Conservation (phyloP, 768 basidiomycete species). For the Boletus rubescentipes region DNA sequence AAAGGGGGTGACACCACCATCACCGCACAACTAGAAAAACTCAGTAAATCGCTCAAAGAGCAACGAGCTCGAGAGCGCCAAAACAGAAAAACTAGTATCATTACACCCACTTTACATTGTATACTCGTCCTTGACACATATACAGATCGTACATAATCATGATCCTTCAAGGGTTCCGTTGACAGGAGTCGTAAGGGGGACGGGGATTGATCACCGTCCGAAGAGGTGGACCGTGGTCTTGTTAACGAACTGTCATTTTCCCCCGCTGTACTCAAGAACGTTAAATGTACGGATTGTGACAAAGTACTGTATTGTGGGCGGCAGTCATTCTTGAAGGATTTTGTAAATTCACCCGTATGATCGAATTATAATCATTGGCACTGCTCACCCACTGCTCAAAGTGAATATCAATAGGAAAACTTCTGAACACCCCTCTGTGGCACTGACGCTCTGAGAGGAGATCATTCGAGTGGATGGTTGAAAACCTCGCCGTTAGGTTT, state of each 20-base stretch:
- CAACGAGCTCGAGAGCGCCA: conserved; percentile 35
- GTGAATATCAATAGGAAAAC: not conserved
- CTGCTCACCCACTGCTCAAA: not conserved
- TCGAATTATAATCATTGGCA: not conserved
- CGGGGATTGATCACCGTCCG: no score
- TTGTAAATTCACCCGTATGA: not conserved
- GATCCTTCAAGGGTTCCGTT: no score
- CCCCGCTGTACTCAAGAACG: not conserved
- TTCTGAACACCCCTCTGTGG: not conserved
- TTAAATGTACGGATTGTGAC: no score
- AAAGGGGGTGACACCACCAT: conserved; percentile 56
- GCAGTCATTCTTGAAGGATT: not conserved
- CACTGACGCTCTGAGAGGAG: not conserved
- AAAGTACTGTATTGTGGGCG: not conserved
- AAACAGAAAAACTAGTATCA: conserved; percentile 8
- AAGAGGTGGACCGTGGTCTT: not conserved
- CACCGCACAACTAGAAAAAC: conserved; percentile 59
- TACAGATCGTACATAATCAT: conserved; percentile 1
- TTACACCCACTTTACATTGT: not conserved
- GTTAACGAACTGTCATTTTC: not conserved
- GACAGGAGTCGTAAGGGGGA: no score
- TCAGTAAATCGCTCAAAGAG: conserved; percentile 51
- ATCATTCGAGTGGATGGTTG: no score
- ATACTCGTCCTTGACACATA: conserved; percentile 2
- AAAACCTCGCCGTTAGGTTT: not conserved